Evolutionary conservation across 176 grass and related monocot genomes (phyloP), one percentile per base, ranked within the genome.

Genomic region (Ampelocalamus luodianensis): DNA sequence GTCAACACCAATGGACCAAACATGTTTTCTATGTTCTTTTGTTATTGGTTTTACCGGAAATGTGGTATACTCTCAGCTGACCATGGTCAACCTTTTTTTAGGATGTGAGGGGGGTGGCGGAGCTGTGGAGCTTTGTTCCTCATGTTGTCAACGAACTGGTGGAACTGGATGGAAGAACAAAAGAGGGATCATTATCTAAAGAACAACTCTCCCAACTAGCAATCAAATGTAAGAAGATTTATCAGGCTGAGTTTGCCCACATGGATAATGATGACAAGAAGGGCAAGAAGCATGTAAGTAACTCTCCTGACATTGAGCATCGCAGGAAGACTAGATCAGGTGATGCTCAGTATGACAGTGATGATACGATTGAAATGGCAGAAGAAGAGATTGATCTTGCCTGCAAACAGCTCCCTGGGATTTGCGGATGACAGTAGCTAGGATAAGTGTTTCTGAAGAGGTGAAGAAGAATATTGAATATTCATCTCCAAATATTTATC

Each of bases 311-410:
- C 42, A 15, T n/a, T 17, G 46, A 88, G 71, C 71, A 29, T 64
- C 8, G 0, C 18, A 5, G 36, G 4, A 83, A 86, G 65, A 48
- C 69, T 10, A 65, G 17, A 46, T 24, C 65, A 4, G 76, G 81
- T 51, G 89, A 87, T 61, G 77, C 45, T n/a, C 72, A 88, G 50
- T 93, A 87, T 59, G 91, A 98, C 64, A 98, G 96, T 13, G 96
- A 98, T 72, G 76, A 67, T 2, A 98, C 93, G 7, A 93, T 98
- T 36, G 93, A 93, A 36, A 98, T 98, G 96, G 92, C 91, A 6
- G 91, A 98, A 71, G 96, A 98, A 87, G 96, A 98, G 81, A 95
- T 98, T 20, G 83, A 93, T 46, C 63, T 86, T 42, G 96, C 93
- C 4, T 98, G 85, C 82, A 81, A 37, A 76, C 81, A 87, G 16